Evolutionary conservation across 1,139 yeast species (phyloP).

Genomic region (Kurtzmaniella quercitrusa): DNA sequence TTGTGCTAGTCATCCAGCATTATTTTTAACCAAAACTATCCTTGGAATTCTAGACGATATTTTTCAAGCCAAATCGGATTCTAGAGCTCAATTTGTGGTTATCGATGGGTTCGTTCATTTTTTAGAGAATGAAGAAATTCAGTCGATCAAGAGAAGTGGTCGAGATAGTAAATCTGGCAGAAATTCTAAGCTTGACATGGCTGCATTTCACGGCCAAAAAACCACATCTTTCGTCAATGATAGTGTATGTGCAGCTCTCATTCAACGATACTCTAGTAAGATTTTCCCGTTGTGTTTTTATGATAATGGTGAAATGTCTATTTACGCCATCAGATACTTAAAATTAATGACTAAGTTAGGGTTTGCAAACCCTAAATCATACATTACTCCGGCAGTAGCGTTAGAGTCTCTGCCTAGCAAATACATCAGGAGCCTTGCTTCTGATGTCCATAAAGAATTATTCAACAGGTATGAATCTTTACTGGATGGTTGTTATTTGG

Average conservation of each 20-base stretch:
- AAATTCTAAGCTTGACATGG: conserved; percentile 35
- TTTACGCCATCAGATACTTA: conserved; percentile 50
- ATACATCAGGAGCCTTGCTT: conserved; percentile 45
- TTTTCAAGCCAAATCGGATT: conserved; percentile 25
- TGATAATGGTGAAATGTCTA: conserved; percentile 33
- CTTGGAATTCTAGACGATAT: conserved; percentile 51
- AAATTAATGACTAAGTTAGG: conserved; percentile 58
- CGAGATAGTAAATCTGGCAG: conserved; percentile 26
- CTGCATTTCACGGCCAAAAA: conserved; percentile 50
- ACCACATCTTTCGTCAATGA: conserved; percentile 48
- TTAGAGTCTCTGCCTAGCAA: conserved; percentile 51
- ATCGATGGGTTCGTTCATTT: conserved; percentile 54
- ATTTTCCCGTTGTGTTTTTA: conserved; percentile 47
- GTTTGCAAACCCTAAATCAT: conserved; percentile 66
- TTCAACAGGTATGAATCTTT: conserved; percentile 67
- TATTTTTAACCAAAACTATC: conserved; percentile 55
- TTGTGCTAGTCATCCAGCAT: conserved; percentile 57
- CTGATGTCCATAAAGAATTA: conserved; percentile 49
- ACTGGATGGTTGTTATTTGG: conserved; percentile 59
- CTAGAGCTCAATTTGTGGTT: conserved; percentile 41
- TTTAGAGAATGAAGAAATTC: conserved; percentile 48
- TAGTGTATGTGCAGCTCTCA: conserved; percentile 68
- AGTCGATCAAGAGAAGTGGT: conserved; percentile 34
- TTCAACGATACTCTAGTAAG: conserved; percentile 53
- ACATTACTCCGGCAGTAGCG: conserved; percentile 68